phyloP scores from a whole-genome alignment of 2,329 filamentous ascomycete genomes.

The Exophiala mesophila region DNA sequence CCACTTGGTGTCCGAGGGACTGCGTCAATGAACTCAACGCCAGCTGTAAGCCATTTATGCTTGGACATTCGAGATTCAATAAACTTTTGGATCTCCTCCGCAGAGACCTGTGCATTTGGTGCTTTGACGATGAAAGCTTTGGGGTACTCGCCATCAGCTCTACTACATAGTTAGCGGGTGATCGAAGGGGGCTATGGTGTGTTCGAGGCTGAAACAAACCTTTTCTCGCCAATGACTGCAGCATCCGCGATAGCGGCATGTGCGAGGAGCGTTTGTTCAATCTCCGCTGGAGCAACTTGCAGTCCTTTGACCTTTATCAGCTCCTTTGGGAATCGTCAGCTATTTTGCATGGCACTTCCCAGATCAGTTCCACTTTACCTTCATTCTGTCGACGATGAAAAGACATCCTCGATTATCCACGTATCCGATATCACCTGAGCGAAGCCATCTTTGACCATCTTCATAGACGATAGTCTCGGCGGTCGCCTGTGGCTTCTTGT shows the following conservation, averaged over 20 bases:
- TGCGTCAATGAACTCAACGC: neutral
- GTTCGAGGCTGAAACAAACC: slow-evolving; percentile 1
- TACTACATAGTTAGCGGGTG: slow-evolving; percentile 1
- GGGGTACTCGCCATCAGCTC: slow-evolving; percentile 2
- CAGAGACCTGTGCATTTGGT: neutral
- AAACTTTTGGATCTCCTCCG: neutral
- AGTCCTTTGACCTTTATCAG: slow-evolving; percentile 49
- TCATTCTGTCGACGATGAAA: slow-evolving; percentile 73
- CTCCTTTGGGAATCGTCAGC: slow-evolving; percentile 32
- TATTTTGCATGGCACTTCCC: neutral
- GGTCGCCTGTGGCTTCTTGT: slow-evolving; percentile 28
- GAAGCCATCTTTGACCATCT: slow-evolving; percentile 46
- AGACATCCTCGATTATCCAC: slow-evolving; percentile 56
- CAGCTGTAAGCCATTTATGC: slow-evolving; percentile 2
- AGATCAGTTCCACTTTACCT: slow-evolving; percentile 29
- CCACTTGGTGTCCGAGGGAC: slow-evolving; percentile 2
- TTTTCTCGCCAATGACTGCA: slow-evolving; percentile 48
- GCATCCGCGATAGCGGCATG: slow-evolving; percentile 47
- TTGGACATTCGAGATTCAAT: neutral
- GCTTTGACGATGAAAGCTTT: neutral
- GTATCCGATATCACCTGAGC: slow-evolving; percentile 28
- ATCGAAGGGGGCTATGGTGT: neutral
- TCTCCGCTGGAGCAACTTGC: slow-evolving; percentile 45
- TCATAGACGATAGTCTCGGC: slow-evolving; percentile 30
- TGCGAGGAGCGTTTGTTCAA: slow-evolving; percentile 44